A percentile compares a stretch with the other conserved stretches of the same genome.
phyloP scores from a whole-genome alignment of 371 early-diverging fungal species.

The Haplosporangium sp. region DNA sequence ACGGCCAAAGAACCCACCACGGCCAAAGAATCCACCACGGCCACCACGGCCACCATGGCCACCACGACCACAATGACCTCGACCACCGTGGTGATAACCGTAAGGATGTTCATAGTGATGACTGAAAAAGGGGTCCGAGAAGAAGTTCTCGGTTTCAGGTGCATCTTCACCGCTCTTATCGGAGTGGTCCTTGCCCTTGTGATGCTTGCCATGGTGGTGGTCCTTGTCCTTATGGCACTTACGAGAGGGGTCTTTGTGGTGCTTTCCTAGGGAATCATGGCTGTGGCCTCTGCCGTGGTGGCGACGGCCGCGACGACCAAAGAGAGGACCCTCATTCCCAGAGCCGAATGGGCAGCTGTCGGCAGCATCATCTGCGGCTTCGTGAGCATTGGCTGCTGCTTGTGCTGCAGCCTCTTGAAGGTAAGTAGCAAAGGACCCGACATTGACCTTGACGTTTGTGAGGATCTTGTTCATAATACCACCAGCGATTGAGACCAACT shows the following conservation, averaged over 20 bases:
- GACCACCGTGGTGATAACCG: conserved; percentile 10
- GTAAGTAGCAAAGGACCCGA: conserved; percentile 39
- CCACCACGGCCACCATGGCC: conserved; percentile 38
- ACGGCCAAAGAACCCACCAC: conserved; percentile 17
- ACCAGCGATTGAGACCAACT: conserved; percentile 35
- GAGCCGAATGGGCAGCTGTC: conserved; percentile 25
- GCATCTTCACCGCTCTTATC: background rate
- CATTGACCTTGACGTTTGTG: conserved; percentile 46
- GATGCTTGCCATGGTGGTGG: background rate
- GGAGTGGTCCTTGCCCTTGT: conserved; percentile 4
- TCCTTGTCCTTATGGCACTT: conserved; percentile 5
- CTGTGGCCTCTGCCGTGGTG: background rate
- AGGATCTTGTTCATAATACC: conserved; percentile 45
- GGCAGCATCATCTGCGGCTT: conserved; percentile 21
- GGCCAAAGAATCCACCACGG: conserved; percentile 19
- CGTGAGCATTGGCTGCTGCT: conserved; percentile 21
- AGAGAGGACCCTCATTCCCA: conserved; percentile 22
- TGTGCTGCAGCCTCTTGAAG: conserved; percentile 32
- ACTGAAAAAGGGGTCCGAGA: conserved; percentile 10
- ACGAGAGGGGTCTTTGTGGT: conserved; percentile 3
- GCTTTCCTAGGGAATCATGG: background rate
- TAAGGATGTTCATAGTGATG: background rate
- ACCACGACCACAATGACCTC: conserved; percentile 16
- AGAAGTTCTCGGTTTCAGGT: background rate
- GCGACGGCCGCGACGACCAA: conserved; percentile 13